Base-by-base conservation (phyloP, 2,329 filamentous ascomycete species). In the Colletotrichum simmondsii region DNA sequence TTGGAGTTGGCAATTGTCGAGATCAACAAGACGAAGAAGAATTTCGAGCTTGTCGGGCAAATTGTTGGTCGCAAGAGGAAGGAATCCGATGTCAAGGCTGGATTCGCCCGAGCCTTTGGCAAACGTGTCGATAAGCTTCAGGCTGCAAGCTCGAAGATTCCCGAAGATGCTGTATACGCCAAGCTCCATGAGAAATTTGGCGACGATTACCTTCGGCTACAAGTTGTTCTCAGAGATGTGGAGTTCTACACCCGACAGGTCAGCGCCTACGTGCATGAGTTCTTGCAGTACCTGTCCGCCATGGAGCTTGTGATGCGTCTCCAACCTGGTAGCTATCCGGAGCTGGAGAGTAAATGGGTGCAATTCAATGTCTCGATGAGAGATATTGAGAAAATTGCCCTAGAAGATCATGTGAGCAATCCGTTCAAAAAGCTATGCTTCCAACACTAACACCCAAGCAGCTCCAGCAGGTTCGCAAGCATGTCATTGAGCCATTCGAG, bases 1-100 rank as follows among this genome's bases (percentile, higher is more conserved):
- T 80, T 92, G 14, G 91, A 93, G 75, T 89, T 88, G 49, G 93
- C 95, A 11, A 91, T 94, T 26, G 90, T 93, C 65, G 93, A 96
- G 74, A 98, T 98, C 81, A 98, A 99, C 84, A 95, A 97, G 80
- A 92, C 95, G 67, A 98, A 98, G 85, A 97, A 96, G 84, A 95
- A 97, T 65, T 95, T 96, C 72, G 95, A 98, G 81, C 90, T 97
- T 59, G 94, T 98, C 28, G 95, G 95, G 4, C 93, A 97, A 82
- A 95, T 97, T 69, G 94, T 98, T 35, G 88, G 92, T 70, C 89
- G 94, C 69, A 96, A 96, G 81, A 91, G 94, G 75, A 97, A 97
- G 79, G 94, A 98, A 76, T 96, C 94, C 0, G 95, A 98, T 81
- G 92, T 97, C 74, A 92, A 94, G 72, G 90, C 92, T n/a, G 94